A percentile compares a stretch with the other conserved stretches of the same genome.
These are phyloP conservation scores for Trichoderma simmonsii DNA, from an alignment of 2,329 filamentous ascomycete species.

Conservation along the genomic window DNA sequence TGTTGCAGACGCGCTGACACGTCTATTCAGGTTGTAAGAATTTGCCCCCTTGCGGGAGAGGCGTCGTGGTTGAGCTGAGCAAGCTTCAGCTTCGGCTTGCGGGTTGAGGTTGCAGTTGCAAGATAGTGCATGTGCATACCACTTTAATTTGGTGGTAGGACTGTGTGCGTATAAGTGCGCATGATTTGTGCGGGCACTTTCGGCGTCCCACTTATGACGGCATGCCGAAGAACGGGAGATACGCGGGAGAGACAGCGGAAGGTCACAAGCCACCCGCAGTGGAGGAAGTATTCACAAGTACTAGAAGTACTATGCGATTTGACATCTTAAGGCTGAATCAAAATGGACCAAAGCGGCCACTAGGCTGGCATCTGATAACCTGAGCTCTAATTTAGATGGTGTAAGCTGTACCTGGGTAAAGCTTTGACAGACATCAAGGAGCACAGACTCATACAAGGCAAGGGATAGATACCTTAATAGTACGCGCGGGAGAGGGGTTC, in stretches of 20 bases:
- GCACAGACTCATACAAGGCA: too few relatives aligned
- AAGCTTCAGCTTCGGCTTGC: background rate
- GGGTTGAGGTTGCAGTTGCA: background rate
- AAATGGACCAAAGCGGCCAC: too few relatives aligned
- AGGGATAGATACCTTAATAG: too few relatives aligned
- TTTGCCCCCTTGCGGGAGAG: background rate
- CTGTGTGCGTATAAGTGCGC: slow-evolving; percentile 13
- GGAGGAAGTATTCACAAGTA: background rate
- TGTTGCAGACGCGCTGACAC: background rate
- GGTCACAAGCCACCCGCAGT: background rate
- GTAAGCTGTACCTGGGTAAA: too few relatives aligned
- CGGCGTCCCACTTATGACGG: slow-evolving; percentile 13
- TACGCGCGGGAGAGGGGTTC: too few relatives aligned
- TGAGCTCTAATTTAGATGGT: too few relatives aligned
- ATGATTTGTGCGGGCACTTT: slow-evolving; percentile 9
- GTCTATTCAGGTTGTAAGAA: background rate
- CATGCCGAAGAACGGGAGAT: background rate
- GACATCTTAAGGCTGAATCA: too few relatives aligned
- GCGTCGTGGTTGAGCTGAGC: background rate
- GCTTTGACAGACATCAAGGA: too few relatives aligned
- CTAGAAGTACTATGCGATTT: background rate
- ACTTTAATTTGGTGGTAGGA: background rate
- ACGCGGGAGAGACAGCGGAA: background rate
- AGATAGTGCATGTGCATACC: background rate
- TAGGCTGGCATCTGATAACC: too few relatives aligned